Conservation (phyloP, 352 stramenopile species). For the Globisporangium heterothallicum region DNA sequence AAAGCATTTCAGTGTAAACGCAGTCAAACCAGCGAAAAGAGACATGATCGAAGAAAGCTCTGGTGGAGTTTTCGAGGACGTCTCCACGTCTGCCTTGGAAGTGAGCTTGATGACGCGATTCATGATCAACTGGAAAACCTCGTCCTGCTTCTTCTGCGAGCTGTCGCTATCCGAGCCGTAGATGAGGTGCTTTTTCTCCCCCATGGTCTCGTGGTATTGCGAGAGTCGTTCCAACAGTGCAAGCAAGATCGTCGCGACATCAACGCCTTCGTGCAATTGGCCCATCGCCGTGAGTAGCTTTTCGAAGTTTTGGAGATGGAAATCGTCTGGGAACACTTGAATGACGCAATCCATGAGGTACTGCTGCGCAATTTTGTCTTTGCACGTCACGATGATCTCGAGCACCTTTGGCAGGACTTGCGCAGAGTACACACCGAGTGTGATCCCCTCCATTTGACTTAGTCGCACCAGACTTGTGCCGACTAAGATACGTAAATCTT, state of each 20-base stretch:
- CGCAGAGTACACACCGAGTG: conserved; percentile 84
- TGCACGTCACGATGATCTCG: conserved; percentile 93
- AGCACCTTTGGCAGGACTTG: conserved; percentile 89
- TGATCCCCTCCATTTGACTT: conserved; percentile 94
- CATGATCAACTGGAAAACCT: conserved; percentile 18
- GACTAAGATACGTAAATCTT: conserved; percentile 96
- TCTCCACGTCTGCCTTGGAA: not conserved
- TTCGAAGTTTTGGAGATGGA: conserved; percentile 95
- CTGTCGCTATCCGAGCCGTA: conserved; percentile 5
- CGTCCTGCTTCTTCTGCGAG: conserved; percentile 10
- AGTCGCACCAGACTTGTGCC: conserved; percentile 97
- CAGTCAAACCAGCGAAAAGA: conserved; percentile 52
- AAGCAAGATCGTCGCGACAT: conserved; percentile 88
- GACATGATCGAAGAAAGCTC: conserved; percentile 23
- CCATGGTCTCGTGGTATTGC: conserved; percentile 72
- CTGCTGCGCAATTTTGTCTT: conserved; percentile 96
- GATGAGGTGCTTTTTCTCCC: conserved; percentile 10
- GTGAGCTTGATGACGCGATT: conserved; percentile 9
- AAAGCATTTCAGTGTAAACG: conserved; percentile 37
- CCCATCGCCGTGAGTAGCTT: conserved; percentile 84
- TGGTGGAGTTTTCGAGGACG: conserved; percentile 1
- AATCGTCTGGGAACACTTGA: conserved; percentile 97
- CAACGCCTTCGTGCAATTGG: conserved; percentile 89
- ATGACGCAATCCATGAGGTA: conserved; percentile 99
- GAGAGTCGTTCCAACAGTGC: conserved; percentile 93